Evolutionary conservation across 345 rosid species (phyloP), one percentile per base, ranked within the genome.

Genomic region (Melastoma malabathricum): DNA sequence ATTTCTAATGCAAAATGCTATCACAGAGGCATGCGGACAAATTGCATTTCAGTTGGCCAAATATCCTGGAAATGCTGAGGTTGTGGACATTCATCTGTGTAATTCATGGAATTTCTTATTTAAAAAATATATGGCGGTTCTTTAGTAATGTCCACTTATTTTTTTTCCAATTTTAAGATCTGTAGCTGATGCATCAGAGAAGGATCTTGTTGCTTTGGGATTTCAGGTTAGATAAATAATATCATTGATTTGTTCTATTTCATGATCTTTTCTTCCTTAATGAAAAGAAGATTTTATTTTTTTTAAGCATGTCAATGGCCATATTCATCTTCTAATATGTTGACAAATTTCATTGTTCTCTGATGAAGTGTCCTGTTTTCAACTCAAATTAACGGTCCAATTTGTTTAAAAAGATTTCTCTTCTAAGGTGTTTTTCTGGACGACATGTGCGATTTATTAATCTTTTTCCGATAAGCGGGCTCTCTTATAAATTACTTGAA

Each of bases 31-130:
- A 94, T 66, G 98, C 93, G 46, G 98, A 92, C 72, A 84, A 74
- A 60, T 57, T 92, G 72, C 73, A 43, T 59, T 79, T 72, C 77
- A 84, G 97, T 72, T 86, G 96, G 98, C 78, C 84, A 54, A 59
- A 71, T 66, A 84, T 92, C 68, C 93, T 92, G 67, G 96, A 84
- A 65, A 72, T 82, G 74, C 71, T 92, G 78, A 82, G 98, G 98
- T 90, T 50, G 47, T 55, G 38, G 50, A 56, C 17, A n/a, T 47
- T 50, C 38, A 27, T 44, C 18, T 18, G 18, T 41, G 9, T 18
- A 39, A 19, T 31, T 53, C 56, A 10, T 47, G 18, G 20, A 23
- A 15, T 44, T 3, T 49, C 12, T 53, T n/a, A n/a, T n/a, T n/a
- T n/a, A n/a, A n/a, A n/a, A 48, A 38, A 51, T n/a, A 18, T 58